phyloP scores from a whole-genome alignment of 2,329 filamentous ascomycete genomes.

The Raffaelea arxii region DNA sequence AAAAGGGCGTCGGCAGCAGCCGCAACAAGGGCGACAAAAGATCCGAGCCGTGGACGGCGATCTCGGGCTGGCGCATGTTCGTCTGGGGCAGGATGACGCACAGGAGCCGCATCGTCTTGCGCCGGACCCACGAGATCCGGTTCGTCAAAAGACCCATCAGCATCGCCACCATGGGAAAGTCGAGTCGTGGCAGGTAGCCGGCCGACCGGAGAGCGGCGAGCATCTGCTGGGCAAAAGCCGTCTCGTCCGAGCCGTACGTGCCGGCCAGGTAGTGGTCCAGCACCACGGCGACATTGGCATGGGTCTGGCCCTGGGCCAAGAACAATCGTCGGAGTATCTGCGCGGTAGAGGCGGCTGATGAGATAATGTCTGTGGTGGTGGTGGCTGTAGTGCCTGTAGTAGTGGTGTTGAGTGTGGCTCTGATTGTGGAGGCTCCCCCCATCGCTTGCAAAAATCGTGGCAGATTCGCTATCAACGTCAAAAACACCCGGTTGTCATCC shows the following conservation, averaged over 20 bases:
- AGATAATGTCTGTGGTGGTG: no score
- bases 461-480: slow-evolving; percentile 82
- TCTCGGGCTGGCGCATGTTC: slow-evolving; percentile 85
- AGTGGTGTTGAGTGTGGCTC: background rate
- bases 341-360: no score
- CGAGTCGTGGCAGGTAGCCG: slow-evolving; percentile 70
- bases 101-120: slow-evolving; percentile 86
- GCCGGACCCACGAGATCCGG: slow-evolving; percentile 76
- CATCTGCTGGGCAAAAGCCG: slow-evolving; percentile 68
- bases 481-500: slow-evolving; percentile 71
- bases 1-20: slow-evolving; percentile 85
- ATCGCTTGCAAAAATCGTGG: slow-evolving; percentile 75
- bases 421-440: slow-evolving; percentile 52
- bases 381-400: background rate
- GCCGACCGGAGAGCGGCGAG: slow-evolving; percentile 60
- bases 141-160: slow-evolving; percentile 89
- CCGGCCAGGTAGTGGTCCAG: slow-evolving; percentile 61
- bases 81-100: slow-evolving; percentile 78
- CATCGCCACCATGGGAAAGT: slow-evolving; percentile 80
- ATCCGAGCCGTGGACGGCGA: slow-evolving; percentile 85
- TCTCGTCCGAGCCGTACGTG: slow-evolving; percentile 21
- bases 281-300: slow-evolving; percentile 55
- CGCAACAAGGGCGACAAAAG: slow-evolving; percentile 87
- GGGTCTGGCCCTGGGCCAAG: slow-evolving; percentile 58
- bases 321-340: slow-evolving; percentile 62